phyloP scores from a whole-genome alignment of 495 filamentous ascomycete species.

The Saxispiralis lemnorum region DNA sequence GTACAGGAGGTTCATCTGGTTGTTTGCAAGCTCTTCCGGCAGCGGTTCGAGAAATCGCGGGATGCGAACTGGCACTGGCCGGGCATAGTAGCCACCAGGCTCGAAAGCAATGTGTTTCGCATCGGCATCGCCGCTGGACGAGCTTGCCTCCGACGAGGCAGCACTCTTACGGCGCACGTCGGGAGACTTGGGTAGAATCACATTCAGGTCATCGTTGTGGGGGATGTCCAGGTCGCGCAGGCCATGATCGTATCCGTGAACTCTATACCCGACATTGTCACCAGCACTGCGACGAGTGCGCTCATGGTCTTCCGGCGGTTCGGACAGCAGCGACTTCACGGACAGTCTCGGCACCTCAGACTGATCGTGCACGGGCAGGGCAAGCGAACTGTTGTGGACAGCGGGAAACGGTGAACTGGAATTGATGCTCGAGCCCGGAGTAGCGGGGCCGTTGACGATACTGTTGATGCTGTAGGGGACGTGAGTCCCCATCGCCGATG shows the following conservation, averaged over 20 bases:
- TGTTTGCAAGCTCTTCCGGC: slow-evolving; percentile 37
- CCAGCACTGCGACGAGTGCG: neutral
- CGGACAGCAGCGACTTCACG: slow-evolving; percentile 23
- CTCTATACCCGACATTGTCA: slow-evolving; percentile 3
- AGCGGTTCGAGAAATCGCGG: slow-evolving; percentile 48
- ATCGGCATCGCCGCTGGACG: slow-evolving; percentile 7
- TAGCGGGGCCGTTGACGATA: slow-evolving; percentile 15
- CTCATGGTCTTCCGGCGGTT: slow-evolving; percentile 15
- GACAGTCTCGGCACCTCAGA: slow-evolving; percentile 22
- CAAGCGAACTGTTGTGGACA: neutral
- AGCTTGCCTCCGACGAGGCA: slow-evolving; percentile 9
- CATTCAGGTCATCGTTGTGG: slow-evolving; percentile 44
- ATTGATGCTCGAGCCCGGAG: slow-evolving; percentile 15
- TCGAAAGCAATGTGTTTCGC: slow-evolving; percentile 32
- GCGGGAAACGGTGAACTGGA: slow-evolving; percentile 9
- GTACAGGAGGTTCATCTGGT: slow-evolving; percentile 63
- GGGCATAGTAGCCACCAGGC: slow-evolving; percentile 49
- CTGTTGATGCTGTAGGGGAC: slow-evolving; percentile 13
- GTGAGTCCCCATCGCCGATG: slow-evolving; percentile 1
- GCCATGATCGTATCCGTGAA: slow-evolving; percentile 52
- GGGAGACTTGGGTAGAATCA: slow-evolving; percentile 20
- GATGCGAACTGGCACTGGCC: slow-evolving; percentile 49
- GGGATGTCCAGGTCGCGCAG: slow-evolving; percentile 49
- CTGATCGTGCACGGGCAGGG: slow-evolving; percentile 8
- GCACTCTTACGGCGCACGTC: slow-evolving; percentile 14